These are phyloP conservation scores for Xerocomus cyaneibrunnescens DNA, from an alignment of 1,284 basidiomycete genomes.

Conservation along the genomic window DNA sequence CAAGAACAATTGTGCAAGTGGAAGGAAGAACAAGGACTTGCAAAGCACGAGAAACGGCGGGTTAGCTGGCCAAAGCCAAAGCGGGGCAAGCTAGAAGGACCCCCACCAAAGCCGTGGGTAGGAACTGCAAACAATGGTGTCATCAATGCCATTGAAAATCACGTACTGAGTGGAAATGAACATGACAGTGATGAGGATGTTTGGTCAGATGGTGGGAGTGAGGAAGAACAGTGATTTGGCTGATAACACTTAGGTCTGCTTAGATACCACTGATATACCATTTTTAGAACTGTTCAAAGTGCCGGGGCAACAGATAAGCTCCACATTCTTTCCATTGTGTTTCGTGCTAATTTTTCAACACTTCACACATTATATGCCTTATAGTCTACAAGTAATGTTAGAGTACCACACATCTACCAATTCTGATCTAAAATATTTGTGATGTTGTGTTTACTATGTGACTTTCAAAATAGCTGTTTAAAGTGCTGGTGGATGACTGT, in stretches of 20 bases:
- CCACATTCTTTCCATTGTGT: not conserved
- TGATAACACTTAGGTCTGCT: not conserved
- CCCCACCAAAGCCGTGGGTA: not conserved
- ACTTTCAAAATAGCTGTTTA: not conserved
- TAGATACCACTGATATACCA: not conserved
- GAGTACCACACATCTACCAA: not conserved
- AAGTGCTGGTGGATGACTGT: not conserved
- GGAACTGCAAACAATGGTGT: too few relatives aligned
- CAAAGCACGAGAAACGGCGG: too few relatives aligned
- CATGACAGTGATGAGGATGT: not conserved
- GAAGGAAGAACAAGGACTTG: too few relatives aligned
- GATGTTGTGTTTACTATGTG: not conserved
- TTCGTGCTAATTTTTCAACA: not conserved
- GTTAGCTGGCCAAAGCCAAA: not conserved
- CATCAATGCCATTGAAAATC: too few relatives aligned
- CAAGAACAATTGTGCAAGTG: too few relatives aligned
- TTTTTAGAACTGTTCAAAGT: not conserved
- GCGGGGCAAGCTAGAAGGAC: not conserved
- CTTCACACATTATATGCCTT: not conserved
- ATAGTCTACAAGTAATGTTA: not conserved
- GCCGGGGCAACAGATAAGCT: not conserved
- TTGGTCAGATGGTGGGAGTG: not conserved
- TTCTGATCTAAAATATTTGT: not conserved
- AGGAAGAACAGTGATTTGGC: not conserved
- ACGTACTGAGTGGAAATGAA: not conserved